Evolutionary conservation across 805 yeast genomes (phyloP).

Genomic region (Kregervanrija fluxuum): DNA sequence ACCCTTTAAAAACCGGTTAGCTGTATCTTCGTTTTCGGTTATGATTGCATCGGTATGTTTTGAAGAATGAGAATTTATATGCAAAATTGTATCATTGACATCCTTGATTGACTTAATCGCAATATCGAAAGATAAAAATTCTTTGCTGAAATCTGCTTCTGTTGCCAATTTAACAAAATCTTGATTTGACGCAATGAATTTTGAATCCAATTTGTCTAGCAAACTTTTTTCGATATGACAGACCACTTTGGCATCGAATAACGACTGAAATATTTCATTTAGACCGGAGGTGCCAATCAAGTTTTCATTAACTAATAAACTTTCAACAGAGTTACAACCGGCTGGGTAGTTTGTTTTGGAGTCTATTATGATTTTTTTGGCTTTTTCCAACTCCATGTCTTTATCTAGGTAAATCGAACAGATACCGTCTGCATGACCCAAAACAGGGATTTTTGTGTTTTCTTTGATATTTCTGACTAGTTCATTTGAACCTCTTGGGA

Average conservation of each 20-base stretch:
- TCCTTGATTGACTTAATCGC: slow-evolving; percentile 60
- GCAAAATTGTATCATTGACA: slow-evolving; percentile 69
- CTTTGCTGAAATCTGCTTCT: slow-evolving; percentile 70
- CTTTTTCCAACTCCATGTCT: slow-evolving; percentile 71
- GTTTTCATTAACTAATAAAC: slow-evolving; percentile 55
- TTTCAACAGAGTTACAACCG: slow-evolving; percentile 97
- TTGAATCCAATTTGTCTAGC: slow-evolving; percentile 24
- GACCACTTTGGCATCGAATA: slow-evolving; percentile 63
- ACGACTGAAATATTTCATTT: slow-evolving; percentile 23
- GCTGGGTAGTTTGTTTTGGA: slow-evolving; percentile 96
- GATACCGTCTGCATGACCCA: slow-evolving; percentile 98
- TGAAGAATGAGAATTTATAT: slow-evolving; percentile 87
- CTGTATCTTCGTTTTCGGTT: slow-evolving; percentile 64
- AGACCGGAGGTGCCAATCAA: slow-evolving; percentile 20
- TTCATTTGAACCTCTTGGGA: slow-evolving; percentile 96
- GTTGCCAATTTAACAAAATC: slow-evolving; percentile 38
- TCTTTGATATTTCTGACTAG: slow-evolving; percentile 81
- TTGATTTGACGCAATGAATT: slow-evolving; percentile 9
- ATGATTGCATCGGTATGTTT: slow-evolving; percentile 93
- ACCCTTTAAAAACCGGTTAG: slow-evolving; percentile 73
- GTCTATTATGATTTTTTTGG: slow-evolving; percentile 69
- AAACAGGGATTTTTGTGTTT: slow-evolving; percentile 88
- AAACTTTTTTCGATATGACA: slow-evolving; percentile 58
- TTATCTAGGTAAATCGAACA: slow-evolving; percentile 83
- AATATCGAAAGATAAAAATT: slow-evolving; percentile 75